phyloP scores from a whole-genome alignment of 2,329 filamentous ascomycete genomes.

The Didymella segeticola region DNA sequence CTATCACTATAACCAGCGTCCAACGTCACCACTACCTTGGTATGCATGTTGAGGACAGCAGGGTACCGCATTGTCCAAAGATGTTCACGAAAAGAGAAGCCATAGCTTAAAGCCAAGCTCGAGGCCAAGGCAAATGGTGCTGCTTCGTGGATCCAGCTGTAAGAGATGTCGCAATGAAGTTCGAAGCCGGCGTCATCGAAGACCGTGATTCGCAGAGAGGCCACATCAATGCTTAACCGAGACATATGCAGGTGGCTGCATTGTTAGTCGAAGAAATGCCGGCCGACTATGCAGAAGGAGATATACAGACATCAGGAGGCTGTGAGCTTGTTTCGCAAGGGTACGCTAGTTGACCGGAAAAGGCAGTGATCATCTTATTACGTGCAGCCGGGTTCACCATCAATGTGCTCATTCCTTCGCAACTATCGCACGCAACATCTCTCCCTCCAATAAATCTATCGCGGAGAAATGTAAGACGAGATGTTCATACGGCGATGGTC shows the following conservation, averaged over 20 bases:
- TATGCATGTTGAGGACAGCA: constrained; percentile 4
- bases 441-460: neutral
- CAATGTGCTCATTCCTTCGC: constrained; percentile 30
- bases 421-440: neutral
- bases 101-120: neutral
- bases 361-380: neutral
- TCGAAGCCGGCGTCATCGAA: neutral
- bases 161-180: neutral
- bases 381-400: constrained; percentile 3
- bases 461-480: neutral
- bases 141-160: neutral
- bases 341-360: neutral
- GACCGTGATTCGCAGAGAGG: neutral
- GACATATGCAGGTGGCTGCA: neutral
- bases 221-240: no score
- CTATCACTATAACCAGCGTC: neutral
- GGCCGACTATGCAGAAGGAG: neutral
- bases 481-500: neutral
- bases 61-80: neutral
- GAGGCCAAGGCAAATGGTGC: no score
- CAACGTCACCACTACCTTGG: no score
- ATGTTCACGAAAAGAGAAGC: neutral
- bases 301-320: neutral
- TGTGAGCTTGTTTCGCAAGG: constrained; percentile 2
- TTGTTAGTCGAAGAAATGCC: neutral